Evolutionary conservation across 2,329 filamentous ascomycete species (phyloP).

Genomic region (Knoxdaviesia capensis): DNA sequence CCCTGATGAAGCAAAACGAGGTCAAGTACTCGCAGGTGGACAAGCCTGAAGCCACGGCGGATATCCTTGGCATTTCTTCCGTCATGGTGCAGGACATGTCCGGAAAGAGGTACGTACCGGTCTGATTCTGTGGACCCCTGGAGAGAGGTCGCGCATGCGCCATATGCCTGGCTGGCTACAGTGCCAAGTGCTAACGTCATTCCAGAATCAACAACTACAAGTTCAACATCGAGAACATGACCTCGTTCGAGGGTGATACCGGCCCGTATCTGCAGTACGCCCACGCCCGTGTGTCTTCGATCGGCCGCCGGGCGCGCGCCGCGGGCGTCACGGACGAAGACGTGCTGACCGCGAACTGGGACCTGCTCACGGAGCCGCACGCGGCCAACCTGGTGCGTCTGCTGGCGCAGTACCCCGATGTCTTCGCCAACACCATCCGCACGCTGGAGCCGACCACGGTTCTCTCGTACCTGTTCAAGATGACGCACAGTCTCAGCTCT

Average conservation of each 20-base stretch:
- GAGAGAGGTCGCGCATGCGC: no score
- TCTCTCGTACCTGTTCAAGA: slow-evolving; percentile 59
- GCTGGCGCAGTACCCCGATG: slow-evolving; percentile 71
- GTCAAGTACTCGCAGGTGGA: slow-evolving; percentile 81
- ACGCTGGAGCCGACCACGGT: slow-evolving; percentile 52
- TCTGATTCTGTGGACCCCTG: background rate
- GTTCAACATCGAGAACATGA: slow-evolving; percentile 69
- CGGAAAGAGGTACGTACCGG: slow-evolving; percentile 40
- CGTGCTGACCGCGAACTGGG: slow-evolving; percentile 41
- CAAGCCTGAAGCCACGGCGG: slow-evolving; percentile 62
- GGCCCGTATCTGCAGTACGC: slow-evolving; percentile 75
- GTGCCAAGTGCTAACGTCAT: slow-evolving; percentile 3
- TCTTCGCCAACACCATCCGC: slow-evolving; percentile 65
- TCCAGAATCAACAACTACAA: slow-evolving; percentile 41
- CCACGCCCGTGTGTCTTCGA: slow-evolving; percentile 50
- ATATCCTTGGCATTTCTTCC: slow-evolving; percentile 76
- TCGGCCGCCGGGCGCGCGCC: slow-evolving; percentile 34
- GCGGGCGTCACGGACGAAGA: slow-evolving; percentile 33
- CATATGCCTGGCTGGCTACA: background rate
- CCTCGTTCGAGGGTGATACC: slow-evolving; percentile 68
- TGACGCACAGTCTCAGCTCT: slow-evolving; percentile 61
- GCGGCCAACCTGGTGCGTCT: slow-evolving; percentile 54
- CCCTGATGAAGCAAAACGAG: slow-evolving; percentile 82
- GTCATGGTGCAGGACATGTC: slow-evolving; percentile 98
- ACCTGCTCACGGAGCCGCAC: slow-evolving; percentile 50